These are phyloP conservation scores for Leucocoprinus birnbaumii DNA, from an alignment of 768 basidiomycete genomes.

Conservation along the genomic window DNA sequence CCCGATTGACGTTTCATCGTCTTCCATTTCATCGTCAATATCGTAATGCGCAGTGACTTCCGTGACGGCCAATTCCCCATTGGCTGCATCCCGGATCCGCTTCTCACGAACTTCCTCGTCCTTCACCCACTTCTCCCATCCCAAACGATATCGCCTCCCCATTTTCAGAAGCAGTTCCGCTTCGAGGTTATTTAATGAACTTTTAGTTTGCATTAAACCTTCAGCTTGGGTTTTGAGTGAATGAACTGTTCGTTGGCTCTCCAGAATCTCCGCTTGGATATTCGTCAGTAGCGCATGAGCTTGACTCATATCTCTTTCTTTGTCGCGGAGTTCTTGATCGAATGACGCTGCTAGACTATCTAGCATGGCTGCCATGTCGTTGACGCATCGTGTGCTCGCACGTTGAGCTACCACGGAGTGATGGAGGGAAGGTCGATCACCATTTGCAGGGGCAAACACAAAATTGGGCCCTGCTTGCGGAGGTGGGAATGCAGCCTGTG, in stretches of 20 bases:
- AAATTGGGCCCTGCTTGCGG: constrained; percentile 35
- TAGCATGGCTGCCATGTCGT: constrained; percentile 83
- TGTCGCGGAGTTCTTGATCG: constrained; percentile 88
- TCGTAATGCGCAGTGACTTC: constrained; percentile 42
- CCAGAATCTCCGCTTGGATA: constrained; percentile 88
- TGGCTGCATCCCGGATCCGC: constrained; percentile 57
- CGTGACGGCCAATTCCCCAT: constrained; percentile 51
- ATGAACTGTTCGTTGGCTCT: constrained; percentile 72
- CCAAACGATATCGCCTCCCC: constrained; percentile 76
- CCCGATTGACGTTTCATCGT: constrained; percentile 31
- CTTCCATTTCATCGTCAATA: constrained; percentile 41
- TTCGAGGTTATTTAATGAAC: constrained; percentile 60
- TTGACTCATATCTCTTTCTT: constrained; percentile 88
- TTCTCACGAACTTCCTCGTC: constrained; percentile 81
- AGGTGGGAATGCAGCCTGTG: constrained; percentile 57
- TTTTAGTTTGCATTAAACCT: constrained; percentile 57
- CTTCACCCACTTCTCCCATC: constrained; percentile 92
- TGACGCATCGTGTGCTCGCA: constrained; percentile 80
- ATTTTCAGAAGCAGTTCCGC: constrained; percentile 68
- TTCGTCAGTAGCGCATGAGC: constrained; percentile 83
- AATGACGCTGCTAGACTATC: constrained; percentile 87
- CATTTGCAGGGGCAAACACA: constrained; percentile 46
- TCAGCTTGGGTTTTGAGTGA: constrained; percentile 71
- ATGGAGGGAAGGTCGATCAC: constrained; percentile 74
- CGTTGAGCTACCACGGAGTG: constrained; percentile 83